A percentile compares a stretch with the other conserved stretches of the same genome.
phyloP scores from a whole-genome alignment of 2,329 filamentous ascomycete species.

The Colletotrichum incanum region DNA sequence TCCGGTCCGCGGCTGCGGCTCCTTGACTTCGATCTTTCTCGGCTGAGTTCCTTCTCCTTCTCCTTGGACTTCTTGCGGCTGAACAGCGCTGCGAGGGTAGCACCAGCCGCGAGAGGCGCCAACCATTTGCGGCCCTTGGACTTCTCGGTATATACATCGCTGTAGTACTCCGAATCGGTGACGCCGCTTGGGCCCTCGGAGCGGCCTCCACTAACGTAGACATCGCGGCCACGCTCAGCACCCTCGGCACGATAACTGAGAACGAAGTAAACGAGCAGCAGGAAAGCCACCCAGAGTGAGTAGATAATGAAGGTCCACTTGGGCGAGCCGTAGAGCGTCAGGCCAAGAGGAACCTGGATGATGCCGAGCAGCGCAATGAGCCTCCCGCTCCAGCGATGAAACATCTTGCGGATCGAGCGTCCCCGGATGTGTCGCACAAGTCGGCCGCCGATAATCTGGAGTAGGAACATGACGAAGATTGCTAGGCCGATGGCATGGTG shows the following conservation, averaged over 20 bases:
- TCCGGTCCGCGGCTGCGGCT: conserved; percentile 61
- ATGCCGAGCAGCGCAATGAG: conserved; percentile 85
- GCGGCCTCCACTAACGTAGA: conserved; percentile 72
- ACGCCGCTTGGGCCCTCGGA: conserved; percentile 63
- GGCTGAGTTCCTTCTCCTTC: conserved; percentile 57
- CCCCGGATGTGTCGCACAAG: conserved; percentile 70
- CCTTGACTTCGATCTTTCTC: conserved; percentile 55
- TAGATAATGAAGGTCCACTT: conserved; percentile 89
- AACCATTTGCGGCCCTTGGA: conserved; percentile 62
- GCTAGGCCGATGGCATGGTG: conserved; percentile 89
- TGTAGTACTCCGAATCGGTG: conserved; percentile 60
- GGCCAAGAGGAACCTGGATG: conserved; percentile 87
- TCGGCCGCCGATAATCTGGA: conserved; percentile 80
- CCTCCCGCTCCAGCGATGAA: conserved; percentile 92
- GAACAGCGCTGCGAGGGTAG: conserved; percentile 64
- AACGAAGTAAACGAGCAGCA: conserved; percentile 84
- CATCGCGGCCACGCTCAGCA: conserved; percentile 66
- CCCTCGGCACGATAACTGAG: conserved; percentile 79
- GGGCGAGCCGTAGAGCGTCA: conserved; percentile 94
- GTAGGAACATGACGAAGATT: conserved; percentile 80
- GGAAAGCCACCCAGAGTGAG: conserved; percentile 80
- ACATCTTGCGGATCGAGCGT: conserved; percentile 68
- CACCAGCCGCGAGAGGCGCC: conserved; percentile 68
- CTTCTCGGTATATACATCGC: conserved; percentile 56
- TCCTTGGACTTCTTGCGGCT: conserved; percentile 60